Evolutionary conservation across 169 alveolate genomes (phyloP).

Genomic region (Besnoitia besnoiti): DNA sequence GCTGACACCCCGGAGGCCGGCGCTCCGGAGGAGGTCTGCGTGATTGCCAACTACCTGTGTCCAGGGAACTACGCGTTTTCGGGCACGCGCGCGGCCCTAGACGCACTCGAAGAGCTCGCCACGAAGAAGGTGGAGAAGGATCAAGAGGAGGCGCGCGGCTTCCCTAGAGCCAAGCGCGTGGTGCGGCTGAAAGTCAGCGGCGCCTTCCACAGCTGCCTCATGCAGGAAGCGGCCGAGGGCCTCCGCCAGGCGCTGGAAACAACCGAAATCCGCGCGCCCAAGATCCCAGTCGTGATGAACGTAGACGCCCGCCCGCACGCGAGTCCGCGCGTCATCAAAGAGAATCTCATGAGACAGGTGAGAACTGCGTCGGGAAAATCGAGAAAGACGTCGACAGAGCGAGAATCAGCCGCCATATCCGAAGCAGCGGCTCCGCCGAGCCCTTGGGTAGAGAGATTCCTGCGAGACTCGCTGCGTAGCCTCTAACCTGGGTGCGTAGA

Average conservation of each 20-base stretch:
- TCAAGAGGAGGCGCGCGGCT: constrained; percentile 68
- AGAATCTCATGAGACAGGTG: constrained; percentile 65
- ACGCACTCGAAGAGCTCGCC: constrained; percentile 56
- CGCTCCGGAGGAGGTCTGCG: constrained; percentile 23
- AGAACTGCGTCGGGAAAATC: not conserved
- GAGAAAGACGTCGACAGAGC: too few species aligned
- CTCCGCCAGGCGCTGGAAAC: constrained; percentile 63
- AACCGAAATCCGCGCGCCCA: constrained; percentile 58
- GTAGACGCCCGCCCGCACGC: constrained; percentile 76
- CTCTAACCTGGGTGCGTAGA: too few species aligned
- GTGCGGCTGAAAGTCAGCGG: constrained; percentile 72
- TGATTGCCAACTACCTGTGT: constrained; percentile 62
- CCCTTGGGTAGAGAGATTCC: too few species aligned
- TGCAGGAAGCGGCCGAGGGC: constrained; percentile 74
- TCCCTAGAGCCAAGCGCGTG: constrained; percentile 59
- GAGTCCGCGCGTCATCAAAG: constrained; percentile 71
- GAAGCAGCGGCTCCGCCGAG: too few species aligned
- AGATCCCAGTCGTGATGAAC: constrained; percentile 73
- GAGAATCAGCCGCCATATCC: too few species aligned
- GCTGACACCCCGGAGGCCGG: constrained; percentile 62
- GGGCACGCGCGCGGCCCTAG: not conserved
- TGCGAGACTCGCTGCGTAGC: too few species aligned
- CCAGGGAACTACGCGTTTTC: constrained; percentile 50
- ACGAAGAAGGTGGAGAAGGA: not conserved
- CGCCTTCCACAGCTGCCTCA: constrained; percentile 73